These are phyloP conservation scores for Claviceps sp. DNA, from an alignment of 2,329 filamentous ascomycete species.

Conservation along the genomic window DNA sequence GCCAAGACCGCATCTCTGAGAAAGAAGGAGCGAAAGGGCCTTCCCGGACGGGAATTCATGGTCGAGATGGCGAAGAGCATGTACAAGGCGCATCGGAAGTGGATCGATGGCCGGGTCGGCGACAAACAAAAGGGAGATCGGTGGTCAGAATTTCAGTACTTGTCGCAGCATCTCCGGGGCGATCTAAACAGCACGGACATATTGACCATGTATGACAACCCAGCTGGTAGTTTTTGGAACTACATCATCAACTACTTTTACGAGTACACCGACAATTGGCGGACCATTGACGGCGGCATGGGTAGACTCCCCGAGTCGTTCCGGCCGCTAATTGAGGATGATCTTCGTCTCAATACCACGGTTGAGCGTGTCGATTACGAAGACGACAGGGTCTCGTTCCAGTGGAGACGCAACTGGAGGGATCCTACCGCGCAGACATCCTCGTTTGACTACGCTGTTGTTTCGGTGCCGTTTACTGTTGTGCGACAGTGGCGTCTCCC, in stretches of 20 bases:
- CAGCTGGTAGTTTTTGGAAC: slow-evolving; percentile 30
- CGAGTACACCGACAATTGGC: slow-evolving; percentile 14
- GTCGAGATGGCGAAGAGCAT: slow-evolving; percentile 28
- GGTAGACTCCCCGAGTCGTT: slow-evolving; percentile 38
- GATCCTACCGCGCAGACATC: slow-evolving; percentile 28
- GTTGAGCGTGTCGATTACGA: slow-evolving; percentile 43
- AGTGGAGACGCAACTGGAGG: slow-evolving; percentile 36
- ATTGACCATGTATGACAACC: slow-evolving; percentile 19
- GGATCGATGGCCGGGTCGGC: slow-evolving; percentile 18
- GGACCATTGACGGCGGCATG: slow-evolving; percentile 3
- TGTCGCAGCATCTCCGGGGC: slow-evolving; percentile 44
- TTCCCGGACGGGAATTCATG: slow-evolving; percentile 23
- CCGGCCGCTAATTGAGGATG: slow-evolving; percentile 44
- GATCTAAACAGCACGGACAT: slow-evolving; percentile 40
- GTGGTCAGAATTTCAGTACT: slow-evolving; percentile 51
- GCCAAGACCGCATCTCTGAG: slow-evolving; percentile 20
- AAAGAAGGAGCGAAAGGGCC: slow-evolving; percentile 22
- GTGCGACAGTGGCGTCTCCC: slow-evolving; percentile 50
- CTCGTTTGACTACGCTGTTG: slow-evolving; percentile 51
- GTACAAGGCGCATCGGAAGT: slow-evolving; percentile 29
- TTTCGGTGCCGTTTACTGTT: slow-evolving; percentile 50
- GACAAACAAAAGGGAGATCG: slow-evolving; percentile 38
- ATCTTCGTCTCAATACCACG: slow-evolving; percentile 41
- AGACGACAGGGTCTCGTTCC: slow-evolving; percentile 33
- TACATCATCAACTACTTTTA: slow-evolving; percentile 14